A percentile compares a stretch with the other conserved stretches of the same genome.
These are phyloP conservation scores for Cladosporium sp. DNA, from an alignment of 2,329 filamentous ascomycete species.

Conservation along the genomic window DNA sequence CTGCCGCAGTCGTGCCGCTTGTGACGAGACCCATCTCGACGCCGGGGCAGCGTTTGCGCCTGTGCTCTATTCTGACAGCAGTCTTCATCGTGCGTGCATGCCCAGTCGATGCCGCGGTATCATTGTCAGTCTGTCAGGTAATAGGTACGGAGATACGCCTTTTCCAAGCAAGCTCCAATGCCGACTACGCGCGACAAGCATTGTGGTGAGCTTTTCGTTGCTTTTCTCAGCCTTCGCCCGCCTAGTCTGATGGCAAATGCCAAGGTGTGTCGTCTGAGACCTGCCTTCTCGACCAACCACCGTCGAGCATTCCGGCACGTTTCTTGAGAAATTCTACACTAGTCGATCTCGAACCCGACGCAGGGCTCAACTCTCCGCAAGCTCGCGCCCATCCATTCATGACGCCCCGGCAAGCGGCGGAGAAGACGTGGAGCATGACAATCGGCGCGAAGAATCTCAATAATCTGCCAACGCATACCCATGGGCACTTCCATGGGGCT, in stretches of 20 bases:
- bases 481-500: no score
- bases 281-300: background rate
- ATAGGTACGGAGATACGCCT: background rate
- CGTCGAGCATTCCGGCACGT: background rate
- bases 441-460: no score
- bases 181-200: background rate
- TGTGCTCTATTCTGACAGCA: no score
- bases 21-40: slow-evolving; percentile 5
- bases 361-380: slow-evolving; percentile 9
- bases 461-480: no score
- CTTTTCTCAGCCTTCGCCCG: background rate
- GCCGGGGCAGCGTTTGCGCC: background rate
- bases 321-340: background rate
- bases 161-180: background rate
- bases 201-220: background rate
- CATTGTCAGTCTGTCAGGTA: no score
- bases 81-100: background rate
- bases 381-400: background rate
- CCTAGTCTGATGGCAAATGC: background rate
- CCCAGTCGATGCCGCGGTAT: no score
- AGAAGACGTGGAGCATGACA: background rate
- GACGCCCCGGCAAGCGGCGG: slow-evolving; percentile 1
- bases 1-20: slow-evolving; percentile 8
- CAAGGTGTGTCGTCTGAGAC: background rate
- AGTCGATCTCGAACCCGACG: slow-evolving; percentile 1